Conservation (phyloP, 1,284 basidiomycete species). For the Trichosporon sp. region DNA sequence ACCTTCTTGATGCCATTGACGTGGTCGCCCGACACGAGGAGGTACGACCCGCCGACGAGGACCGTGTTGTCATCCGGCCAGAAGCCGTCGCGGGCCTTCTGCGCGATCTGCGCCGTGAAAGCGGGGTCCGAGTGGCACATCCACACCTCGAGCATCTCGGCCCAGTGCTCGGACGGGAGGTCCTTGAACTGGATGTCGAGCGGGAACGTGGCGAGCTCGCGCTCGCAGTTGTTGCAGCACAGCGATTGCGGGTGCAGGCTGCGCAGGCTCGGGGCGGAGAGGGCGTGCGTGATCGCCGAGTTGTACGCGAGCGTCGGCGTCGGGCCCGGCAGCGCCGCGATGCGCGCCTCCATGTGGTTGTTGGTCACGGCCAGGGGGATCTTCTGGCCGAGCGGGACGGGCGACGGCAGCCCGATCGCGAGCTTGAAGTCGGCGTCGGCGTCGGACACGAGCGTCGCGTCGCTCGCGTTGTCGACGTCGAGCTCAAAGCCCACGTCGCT, state of each 20-base stretch:
- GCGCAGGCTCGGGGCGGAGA: slow-evolving; percentile 37
- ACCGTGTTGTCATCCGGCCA: slow-evolving; percentile 69
- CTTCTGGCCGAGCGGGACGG: slow-evolving; percentile 57
- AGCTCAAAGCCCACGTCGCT: slow-evolving; percentile 33
- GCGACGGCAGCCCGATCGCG: slow-evolving; percentile 63
- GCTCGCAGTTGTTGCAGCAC: slow-evolving; percentile 53
- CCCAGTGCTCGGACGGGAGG: slow-evolving; percentile 92
- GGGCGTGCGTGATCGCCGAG: slow-evolving; percentile 32
- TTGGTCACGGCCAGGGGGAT: slow-evolving; percentile 26
- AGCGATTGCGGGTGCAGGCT: slow-evolving; percentile 34
- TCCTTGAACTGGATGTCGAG: slow-evolving; percentile 63
- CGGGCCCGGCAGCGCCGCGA: slow-evolving; percentile 50
- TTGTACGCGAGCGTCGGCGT: slow-evolving; percentile 36
- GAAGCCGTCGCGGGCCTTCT: slow-evolving; percentile 65
- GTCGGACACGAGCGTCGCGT: slow-evolving; percentile 59
- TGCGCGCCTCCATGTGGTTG: slow-evolving; percentile 62
- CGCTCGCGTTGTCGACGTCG: slow-evolving; percentile 50
- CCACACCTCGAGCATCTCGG: slow-evolving; percentile 94
- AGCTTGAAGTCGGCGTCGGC: slow-evolving; percentile 58
- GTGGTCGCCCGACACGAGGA: slow-evolving; percentile 51
- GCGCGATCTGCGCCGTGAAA: slow-evolving; percentile 64
- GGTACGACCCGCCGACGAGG: slow-evolving; percentile 78
- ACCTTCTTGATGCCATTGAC: neutral
- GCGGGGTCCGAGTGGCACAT: slow-evolving; percentile 93
- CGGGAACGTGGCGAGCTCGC: slow-evolving; percentile 67